These are phyloP conservation scores for Echinosophora koreensis DNA, from an alignment of 306 rosid genomes.

Conservation along the genomic window DNA sequence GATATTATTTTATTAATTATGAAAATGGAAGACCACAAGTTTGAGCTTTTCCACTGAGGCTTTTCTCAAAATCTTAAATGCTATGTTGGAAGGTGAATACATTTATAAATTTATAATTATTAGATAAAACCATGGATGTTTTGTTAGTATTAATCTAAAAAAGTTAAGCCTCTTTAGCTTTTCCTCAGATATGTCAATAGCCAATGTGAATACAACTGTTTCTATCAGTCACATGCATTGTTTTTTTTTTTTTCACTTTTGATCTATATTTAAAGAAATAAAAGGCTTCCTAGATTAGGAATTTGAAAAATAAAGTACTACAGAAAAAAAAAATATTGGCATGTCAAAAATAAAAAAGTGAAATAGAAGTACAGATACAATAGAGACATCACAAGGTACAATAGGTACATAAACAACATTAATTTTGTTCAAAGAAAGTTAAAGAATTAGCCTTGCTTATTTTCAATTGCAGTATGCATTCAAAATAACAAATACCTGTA, in stretches of 20 bases:
- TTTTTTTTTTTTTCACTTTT: not conserved
- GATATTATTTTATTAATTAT: slow-evolving; percentile 20
- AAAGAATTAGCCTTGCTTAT: slow-evolving; percentile 11
- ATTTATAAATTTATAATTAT: too few relatives aligned
- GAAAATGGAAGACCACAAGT: slow-evolving; percentile 21
- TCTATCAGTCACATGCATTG: slow-evolving; percentile 5
- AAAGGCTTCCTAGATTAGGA: slow-evolving; percentile 6
- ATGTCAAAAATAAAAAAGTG: not conserved
- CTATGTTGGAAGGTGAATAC: slow-evolving; percentile 23
- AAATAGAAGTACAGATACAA: slow-evolving; percentile 35
- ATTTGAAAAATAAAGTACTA: not conserved
- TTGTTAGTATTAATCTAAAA: slow-evolving; percentile 16
- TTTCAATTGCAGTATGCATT: not conserved
- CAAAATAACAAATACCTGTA: slow-evolving; percentile 73
- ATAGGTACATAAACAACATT: slow-evolving; percentile 34
- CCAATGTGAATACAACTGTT: not conserved
- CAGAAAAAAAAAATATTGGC: not conserved
- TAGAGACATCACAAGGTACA: slow-evolving; percentile 36
- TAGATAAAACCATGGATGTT: slow-evolving; percentile 16
- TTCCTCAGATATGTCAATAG: slow-evolving; percentile 20
- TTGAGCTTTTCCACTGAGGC: slow-evolving; percentile 10
- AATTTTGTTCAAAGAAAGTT: slow-evolving; percentile 24
- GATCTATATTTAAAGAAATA: not conserved
- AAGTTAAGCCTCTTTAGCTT: slow-evolving; percentile 1
- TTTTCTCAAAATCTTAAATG: slow-evolving; percentile 10